These are phyloP conservation scores for Sclerotiophoma versabilis DNA, from an alignment of 2,329 filamentous ascomycete species.

Conservation along the genomic window DNA sequence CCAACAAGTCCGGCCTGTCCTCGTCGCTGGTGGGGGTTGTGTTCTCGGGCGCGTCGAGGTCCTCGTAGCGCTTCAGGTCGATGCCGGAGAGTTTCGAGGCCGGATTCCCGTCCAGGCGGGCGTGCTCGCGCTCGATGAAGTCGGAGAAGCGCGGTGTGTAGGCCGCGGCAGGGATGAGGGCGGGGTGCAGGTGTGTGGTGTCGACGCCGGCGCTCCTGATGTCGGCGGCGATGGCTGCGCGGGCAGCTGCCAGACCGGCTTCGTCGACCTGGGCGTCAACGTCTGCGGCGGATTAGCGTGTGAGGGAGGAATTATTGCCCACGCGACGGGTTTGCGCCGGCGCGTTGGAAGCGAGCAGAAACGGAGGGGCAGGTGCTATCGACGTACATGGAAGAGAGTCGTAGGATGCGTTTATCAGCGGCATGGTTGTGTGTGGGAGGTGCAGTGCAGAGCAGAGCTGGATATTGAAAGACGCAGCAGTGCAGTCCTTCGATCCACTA, in stretches of 20 bases:
- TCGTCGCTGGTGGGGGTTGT: constrained; percentile 48
- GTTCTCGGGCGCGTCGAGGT: constrained; percentile 65
- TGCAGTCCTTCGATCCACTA: too few relatives aligned
- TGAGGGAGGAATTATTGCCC: constrained; percentile 3
- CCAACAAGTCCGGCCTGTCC: constrained; percentile 47
- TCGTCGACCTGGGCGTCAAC: constrained; percentile 77
- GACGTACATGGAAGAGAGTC: constrained; percentile 80
- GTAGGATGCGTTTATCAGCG: constrained; percentile 72
- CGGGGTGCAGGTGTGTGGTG: constrained; percentile 62
- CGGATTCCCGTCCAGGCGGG: constrained; percentile 66
- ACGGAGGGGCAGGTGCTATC: constrained; percentile 16
- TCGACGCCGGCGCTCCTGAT: constrained; percentile 60
- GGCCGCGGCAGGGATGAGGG: constrained; percentile 60
- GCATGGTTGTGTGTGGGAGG: constrained; percentile 58
- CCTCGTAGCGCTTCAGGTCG: constrained; percentile 84
- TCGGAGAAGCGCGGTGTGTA: constrained; percentile 67
- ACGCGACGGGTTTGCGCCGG: constrained; percentile 6
- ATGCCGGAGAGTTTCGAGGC: constrained; percentile 64
- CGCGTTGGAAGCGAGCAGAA: constrained; percentile 66
- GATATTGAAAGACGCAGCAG: too few relatives aligned
- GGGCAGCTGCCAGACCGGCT: constrained; percentile 70
- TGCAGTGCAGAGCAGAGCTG: constrained; percentile 4
- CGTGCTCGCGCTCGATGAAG: constrained; percentile 71
- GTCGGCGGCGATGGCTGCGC: constrained; percentile 79
- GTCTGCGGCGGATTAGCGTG: constrained; percentile 61